Base-by-base conservation (phyloP, 2,329 filamentous ascomycete genomes). In the Phialophora tarda region DNA sequence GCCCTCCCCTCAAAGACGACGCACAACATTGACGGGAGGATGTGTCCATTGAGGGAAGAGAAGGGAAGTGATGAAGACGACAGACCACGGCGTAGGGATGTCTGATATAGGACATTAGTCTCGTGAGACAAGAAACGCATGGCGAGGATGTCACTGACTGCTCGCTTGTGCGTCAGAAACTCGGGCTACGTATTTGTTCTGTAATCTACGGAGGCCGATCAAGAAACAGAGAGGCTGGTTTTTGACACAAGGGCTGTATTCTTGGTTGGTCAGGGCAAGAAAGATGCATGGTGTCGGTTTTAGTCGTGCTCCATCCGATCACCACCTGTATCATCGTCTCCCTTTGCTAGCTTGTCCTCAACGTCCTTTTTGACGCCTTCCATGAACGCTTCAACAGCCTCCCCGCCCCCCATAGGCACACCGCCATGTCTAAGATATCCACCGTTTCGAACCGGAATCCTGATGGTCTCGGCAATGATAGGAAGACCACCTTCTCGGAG, bases 381-480 rank as follows among this genome's bases (percentile, higher is more conserved):
- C 24, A 99, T 85, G 78, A 99, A 99, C 3, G 91, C 91, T 80
- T 96, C 90, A 1, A 99, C 89, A 12, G 94, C 94, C 73, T 95
- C 90, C 5, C 91, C 91, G 60, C 93, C 93, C 51, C 93, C 94
- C 54, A 97, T 79, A 1, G 94, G 93, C 82, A 97, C 89, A 59
- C 87, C 90, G 5, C 91, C 89, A 63, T 91, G 88, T 68, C 85
- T 85, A 74, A 96, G 85, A 70, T 91, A 90, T 3, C 94, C 94
- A n/a, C 90, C 90, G 75, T 97, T 92, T 74, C 90, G 86, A 23
- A 99, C 87, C 72, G 88, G 87, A 65, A 98, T 86, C 6, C 88
- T 86, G 47, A 99, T 82, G 3, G 93, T 94, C 73, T 96, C 93
- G 6, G 92, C 90, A 70, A 99, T 90, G 73, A 89, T 96, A 4